Evolutionary conservation across 106 monocot species (phyloP), one percentile per base, ranked within the genome.

Genomic region (Phalaenopsis equestris): DNA sequence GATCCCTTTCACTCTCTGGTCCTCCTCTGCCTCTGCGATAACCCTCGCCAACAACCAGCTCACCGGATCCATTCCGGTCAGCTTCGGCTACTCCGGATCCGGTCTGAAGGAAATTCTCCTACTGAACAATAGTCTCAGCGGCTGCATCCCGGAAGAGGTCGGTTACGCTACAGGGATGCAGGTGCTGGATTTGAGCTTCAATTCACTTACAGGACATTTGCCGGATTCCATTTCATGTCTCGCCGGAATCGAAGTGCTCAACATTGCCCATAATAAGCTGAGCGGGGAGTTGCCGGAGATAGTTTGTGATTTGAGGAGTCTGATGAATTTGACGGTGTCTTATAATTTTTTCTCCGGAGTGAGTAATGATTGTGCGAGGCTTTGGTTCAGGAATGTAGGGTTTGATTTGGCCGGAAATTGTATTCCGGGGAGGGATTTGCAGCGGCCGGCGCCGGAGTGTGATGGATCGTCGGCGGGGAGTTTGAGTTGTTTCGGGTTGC

Each of bases 131-230:
- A 88, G 76, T 75, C 93, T 96, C 75, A 88, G 91, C 0, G 95
- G 95, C 1, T 96, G 95, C 86, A 89, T 96, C 16, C 95, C 95
- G 0, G 93, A 93, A 56, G 86, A 68, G 8, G 23, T 96, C 8
- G 95, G 95, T 17, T 88, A 83, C 43, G 41, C 91, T 12, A 43
- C 81, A 3, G 84, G 77, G 42, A 77, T 93, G 6, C 89, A 96
- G 80, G 95, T 96, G 2, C 72, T 96, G 10, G 95, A 96, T 65
- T 75, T 96, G 42, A 96, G 95, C 93, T 89, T 84, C 85, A 96
- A 96, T 78, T 85, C 93, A 7, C 86, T 96, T 74, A 43, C 76
- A 1, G 93, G 95, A 1, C 89, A 87, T n/a, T 64, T 96, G 9
- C 95, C 95, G 0, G 43, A 43, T 9, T 78, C 95, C 4, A 68